Base-by-base conservation (phyloP, 805 yeast genomes). In the Ogataea neopini region DNA sequence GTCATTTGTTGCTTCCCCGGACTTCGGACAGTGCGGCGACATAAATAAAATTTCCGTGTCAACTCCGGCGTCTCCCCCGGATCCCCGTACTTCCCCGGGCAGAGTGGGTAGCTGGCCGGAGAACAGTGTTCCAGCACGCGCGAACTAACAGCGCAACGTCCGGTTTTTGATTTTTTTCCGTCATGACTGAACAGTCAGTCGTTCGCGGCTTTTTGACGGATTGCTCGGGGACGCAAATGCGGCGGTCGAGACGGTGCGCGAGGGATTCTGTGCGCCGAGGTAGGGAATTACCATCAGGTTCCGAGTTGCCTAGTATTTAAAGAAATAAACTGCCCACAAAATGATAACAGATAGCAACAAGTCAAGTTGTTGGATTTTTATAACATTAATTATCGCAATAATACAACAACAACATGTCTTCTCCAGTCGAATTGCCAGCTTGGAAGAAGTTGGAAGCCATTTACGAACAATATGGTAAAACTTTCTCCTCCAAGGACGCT, bases 381-480 rank as follows among this genome's bases (percentile, higher is more conserved):
- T 34, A 14, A 34, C 18, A 5, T 14, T 18, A 15, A 8, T n/a
- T 30, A 11, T 7, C 34, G 11, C 34, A n/a, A 6, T 6, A 17
- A 30, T 3, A 19, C 20, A 34, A 17, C 9, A 6, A n/a, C 40
- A 17, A 17, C 15, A 65, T 66, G 70, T 50, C 67, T 11, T 66
- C 70, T 17, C 70, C 70, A 25, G 30, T 57, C 45, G 91, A 88
- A 57, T 79, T 90, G 61, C 82, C 92, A 52, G 84, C 97, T 43
- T 94, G 96, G 96, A 76, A 82, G 57, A 73, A 82, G 60, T 80
- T 94, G 59, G 86, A 89, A 74, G 55, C 70, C 48, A 71, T 88
- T 52, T 88, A 83, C 74, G 84, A 86, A 55, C 57, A 80, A 51
- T 73, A 76, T 56, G 95, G 96, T 54, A 82, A 86, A 66, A 58